Base-by-base conservation (phyloP, 352 stramenopile species). In the Phytophthora pseudosyringae region DNA sequence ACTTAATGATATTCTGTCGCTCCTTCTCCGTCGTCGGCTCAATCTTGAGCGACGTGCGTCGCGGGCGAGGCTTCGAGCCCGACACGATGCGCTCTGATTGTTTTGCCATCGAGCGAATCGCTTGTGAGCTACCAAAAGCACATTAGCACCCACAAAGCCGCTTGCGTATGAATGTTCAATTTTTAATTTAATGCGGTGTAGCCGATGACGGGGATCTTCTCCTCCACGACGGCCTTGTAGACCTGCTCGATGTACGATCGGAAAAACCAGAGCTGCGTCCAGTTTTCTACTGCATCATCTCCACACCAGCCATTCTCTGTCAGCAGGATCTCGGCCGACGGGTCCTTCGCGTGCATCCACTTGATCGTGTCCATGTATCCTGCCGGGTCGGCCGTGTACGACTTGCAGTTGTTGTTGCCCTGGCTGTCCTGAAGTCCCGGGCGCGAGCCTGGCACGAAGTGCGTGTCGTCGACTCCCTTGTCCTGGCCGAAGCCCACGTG, bases 221-320 rank as follows among this genome's bases (percentile, higher is more conserved):
- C 60, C 28, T 85, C 64, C 4, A 58, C 58, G 13, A 86, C 52
- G 10, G 74, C 80, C 51, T 70, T 76, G 59, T 87, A 72, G 4
- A 92, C 80, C 10, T 86, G 71, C 6, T 77, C 67, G 11, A 90
- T 36, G 68, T 84, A 86, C 12, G 60, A 50, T 50, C 86, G 70
- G 18, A 73, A 88, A 51, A 89, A 92, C 77, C 75, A 87, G 16
- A 90, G 59, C 62, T 91, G 83, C 38, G 90, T 71, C 15, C 67
- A 33, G 53, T 88, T 89, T 9, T 82, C 75, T 3, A 91, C 69
- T 8, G 71, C 62, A 7, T 82, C 66, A 47, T 90, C 86, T 33
- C 83, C 80, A 44, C 80, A 91, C 76, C 76, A 90, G 3, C 80
- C 83, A 32, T 90, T 91, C 62, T 90, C 83, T 1, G 83, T 90